Evolutionary conservation across 306 rosid species (phyloP), one percentile per base, ranked within the genome.

Genomic region (Gastrolobium bilobum): DNA sequence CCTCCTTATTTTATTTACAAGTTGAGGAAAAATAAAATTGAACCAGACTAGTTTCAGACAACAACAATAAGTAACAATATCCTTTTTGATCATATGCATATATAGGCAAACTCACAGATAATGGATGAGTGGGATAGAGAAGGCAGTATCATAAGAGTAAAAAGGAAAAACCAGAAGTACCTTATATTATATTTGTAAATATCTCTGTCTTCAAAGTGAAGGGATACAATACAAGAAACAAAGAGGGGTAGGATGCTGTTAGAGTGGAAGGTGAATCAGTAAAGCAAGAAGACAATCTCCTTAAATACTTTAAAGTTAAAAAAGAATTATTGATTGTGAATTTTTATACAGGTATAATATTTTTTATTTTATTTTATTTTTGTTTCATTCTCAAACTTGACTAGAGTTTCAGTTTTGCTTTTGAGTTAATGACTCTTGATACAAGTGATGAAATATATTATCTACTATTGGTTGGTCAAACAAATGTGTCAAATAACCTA

Each of bases 181-280:
- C 88, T 72, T 57, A 26, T 44, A 35, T 10, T 67, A 77, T 40
- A 80, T 34, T 31, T 51, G 81, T 43, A 33, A 26, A 38, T 79
- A 53, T 38, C 63, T 65, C 40, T 37, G 30, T 10, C 51, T 38
- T 31, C 52, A 30, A 61, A 44, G 66, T 10, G 56, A 70, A 37
- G 59, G 58, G 15, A 38, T 13, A 61, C 38, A 1, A 35, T 10
- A 48, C 61, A 47, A 30, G 42, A 47, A 62, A 43, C 5, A 13
- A 34, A 37, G 75, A 4, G 26, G 35, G 62, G 59, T 39, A 43
- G 29, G 46, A 6, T 42, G 52, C 6, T 35, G 54, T 26, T 26
- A 4, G 35, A 68, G 33, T 43, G 7, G 5, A 43, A 51, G 39
- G 31, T 58, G 15, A 65, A 11, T 53, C 13, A 40, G 60, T 40